A percentile compares a stretch with the other conserved stretches of the same genome.
Conservation (phyloP, 2,329 filamentous ascomycete genomes). For the Nemania bipapillata region DNA sequence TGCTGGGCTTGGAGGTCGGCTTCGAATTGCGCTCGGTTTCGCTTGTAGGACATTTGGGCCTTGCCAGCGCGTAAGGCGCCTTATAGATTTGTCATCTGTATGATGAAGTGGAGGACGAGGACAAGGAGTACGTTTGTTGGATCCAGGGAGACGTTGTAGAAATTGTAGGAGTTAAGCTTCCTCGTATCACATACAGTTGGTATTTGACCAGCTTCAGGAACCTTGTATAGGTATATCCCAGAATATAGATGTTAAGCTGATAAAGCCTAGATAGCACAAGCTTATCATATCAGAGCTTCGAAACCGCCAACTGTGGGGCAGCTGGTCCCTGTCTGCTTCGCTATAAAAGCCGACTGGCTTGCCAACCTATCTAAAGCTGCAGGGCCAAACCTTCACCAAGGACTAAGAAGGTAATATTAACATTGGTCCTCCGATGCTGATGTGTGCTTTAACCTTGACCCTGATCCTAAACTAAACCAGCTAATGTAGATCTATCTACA, state of each 20-base stretch:
- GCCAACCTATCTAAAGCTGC: neutral
- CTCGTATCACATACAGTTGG: neutral
- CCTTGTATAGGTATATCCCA: neutral
- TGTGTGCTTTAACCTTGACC: neutral
- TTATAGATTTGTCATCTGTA: conserved; percentile 29
- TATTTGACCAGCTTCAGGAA: neutral
- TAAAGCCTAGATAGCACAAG: neutral
- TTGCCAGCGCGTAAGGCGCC: conserved; percentile 22
- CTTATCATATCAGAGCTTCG: neutral
- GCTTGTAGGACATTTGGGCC: conserved; percentile 77
- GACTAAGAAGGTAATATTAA: no score
- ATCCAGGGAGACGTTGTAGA: no score
- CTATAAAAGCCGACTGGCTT: conserved; percentile 17
- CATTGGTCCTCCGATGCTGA: neutral
- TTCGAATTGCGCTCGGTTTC: conserved; percentile 81
- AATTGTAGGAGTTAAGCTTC: neutral
- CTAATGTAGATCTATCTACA: neutral
- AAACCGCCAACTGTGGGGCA: conserved; percentile 7
- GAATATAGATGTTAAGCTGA: neutral
- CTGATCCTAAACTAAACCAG: neutral
- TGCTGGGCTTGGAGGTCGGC: conserved; percentile 73
- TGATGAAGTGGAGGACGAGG: neutral
- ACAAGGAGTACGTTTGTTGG: neutral
- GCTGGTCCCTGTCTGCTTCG: neutral
- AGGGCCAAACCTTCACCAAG: neutral